phyloP scores from a whole-genome alignment of 805 yeast genomes.

The Candida endomychidarum region DNA sequence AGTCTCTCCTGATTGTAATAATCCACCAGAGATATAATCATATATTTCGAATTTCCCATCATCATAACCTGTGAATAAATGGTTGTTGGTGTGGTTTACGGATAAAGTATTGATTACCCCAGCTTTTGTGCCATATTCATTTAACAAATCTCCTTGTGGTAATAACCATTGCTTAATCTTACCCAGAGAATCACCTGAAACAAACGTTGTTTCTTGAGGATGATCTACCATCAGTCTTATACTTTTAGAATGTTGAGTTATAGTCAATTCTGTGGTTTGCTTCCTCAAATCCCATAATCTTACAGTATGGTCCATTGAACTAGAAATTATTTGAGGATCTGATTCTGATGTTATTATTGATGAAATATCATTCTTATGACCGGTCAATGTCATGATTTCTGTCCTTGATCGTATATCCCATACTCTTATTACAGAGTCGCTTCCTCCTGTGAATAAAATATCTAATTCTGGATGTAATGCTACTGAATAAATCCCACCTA shows the following conservation, averaged over 20 bases:
- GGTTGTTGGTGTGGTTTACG: slow-evolving; percentile 58
- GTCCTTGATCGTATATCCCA: slow-evolving; percentile 90
- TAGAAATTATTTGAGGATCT: slow-evolving; percentile 84
- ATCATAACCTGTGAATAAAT: slow-evolving; percentile 79
- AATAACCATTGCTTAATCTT: slow-evolving; percentile 75
- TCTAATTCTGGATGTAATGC: slow-evolving; percentile 88
- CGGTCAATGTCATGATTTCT: slow-evolving; percentile 74
- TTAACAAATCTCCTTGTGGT: slow-evolving; percentile 68
- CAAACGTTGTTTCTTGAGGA: slow-evolving; percentile 70
- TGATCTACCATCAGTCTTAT: slow-evolving; percentile 72
- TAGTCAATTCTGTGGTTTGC: slow-evolving; percentile 64
- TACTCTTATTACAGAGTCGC: slow-evolving; percentile 81
- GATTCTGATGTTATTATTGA: slow-evolving; percentile 63
- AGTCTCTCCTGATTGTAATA: slow-evolving; percentile 55
- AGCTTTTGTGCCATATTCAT: slow-evolving; percentile 53
- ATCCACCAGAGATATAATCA: slow-evolving; percentile 72
- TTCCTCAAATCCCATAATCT: slow-evolving; percentile 89
- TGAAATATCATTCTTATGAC: slow-evolving; percentile 77
- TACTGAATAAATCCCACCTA: slow-evolving; percentile 82
- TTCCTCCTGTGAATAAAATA: slow-evolving; percentile 79
- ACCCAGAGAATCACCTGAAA: slow-evolving; percentile 79
- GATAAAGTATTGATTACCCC: slow-evolving; percentile 67
- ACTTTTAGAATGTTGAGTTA: slow-evolving; percentile 84
- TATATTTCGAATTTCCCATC: slow-evolving; percentile 75
- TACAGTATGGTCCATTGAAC: slow-evolving; percentile 82